Conservation (phyloP, 306 rosid genomes). For the Quercus variabilis region DNA sequence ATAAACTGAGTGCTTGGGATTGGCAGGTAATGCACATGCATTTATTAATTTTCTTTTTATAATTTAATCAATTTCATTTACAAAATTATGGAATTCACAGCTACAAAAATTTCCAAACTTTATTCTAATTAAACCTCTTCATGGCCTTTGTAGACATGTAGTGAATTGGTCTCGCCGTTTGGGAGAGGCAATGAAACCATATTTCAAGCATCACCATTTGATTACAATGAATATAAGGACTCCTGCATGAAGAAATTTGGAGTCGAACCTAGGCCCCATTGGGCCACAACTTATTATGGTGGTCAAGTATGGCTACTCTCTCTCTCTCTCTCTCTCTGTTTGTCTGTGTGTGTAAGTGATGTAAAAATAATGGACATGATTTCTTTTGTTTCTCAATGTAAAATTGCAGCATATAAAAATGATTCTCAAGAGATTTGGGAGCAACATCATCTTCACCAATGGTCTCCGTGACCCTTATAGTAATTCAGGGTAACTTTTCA, state of each 20-base stretch:
- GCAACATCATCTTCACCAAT: constrained; percentile 28
- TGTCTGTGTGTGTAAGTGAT: neutral
- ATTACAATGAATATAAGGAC: neutral
- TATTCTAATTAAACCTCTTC: neutral
- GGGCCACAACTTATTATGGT: neutral
- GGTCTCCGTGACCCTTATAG: constrained; percentile 69
- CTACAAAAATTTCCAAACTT: neutral
- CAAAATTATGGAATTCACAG: neutral
- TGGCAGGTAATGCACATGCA: constrained; percentile 27
- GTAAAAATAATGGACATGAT: neutral
- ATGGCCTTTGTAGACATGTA: neutral
- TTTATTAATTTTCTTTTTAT: neutral
- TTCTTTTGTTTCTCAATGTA: neutral
- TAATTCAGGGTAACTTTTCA: constrained; percentile 41
- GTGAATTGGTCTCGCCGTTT: neutral
- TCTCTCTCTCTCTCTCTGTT: neutral
- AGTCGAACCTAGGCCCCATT: constrained; percentile 51
- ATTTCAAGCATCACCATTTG: neutral
- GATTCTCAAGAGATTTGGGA: constrained; percentile 38
- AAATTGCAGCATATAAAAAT: constrained; percentile 44
- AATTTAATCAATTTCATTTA: neutral
- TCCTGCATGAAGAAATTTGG: constrained; percentile 33
- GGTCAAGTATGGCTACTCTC: constrained; percentile 1
- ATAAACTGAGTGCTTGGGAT: neutral
- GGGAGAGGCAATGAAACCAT: neutral